Conservation (phyloP, 2,329 filamentous ascomycete genomes). For the Aspergillus jensenii region DNA sequence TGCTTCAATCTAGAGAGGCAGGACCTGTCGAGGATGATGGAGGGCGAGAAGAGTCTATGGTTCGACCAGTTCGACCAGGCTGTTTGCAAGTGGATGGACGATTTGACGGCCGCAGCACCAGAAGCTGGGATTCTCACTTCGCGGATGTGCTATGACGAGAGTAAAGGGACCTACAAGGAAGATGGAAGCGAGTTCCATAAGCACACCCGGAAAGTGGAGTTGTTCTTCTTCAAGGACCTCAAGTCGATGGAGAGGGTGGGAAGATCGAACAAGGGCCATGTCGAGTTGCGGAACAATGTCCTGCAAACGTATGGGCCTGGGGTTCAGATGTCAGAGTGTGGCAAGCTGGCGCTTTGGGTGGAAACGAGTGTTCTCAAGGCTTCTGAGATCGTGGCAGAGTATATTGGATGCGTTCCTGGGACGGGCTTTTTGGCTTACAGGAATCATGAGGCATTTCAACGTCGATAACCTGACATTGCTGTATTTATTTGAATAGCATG, state of each 20-base stretch:
- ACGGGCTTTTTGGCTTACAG: slow-evolving; percentile 14
- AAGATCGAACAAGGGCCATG: slow-evolving; percentile 12
- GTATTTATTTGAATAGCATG: too few relatives aligned
- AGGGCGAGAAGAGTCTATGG: slow-evolving; percentile 13
- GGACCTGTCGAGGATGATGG: slow-evolving; percentile 11
- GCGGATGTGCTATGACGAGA: slow-evolving; percentile 13
- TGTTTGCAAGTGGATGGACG: slow-evolving; percentile 12
- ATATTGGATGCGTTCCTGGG: slow-evolving; percentile 20
- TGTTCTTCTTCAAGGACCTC: slow-evolving; percentile 21
- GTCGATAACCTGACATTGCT: too few relatives aligned
- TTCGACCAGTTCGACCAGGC: slow-evolving; percentile 12
- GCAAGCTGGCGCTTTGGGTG: slow-evolving; percentile 15
- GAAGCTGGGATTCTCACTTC: slow-evolving; percentile 9
- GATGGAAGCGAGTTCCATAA: background rate
- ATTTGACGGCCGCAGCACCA: slow-evolving; percentile 2
- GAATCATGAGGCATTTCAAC: too few relatives aligned
- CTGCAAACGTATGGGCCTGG: slow-evolving; percentile 15
- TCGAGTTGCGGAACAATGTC: slow-evolving; percentile 10
- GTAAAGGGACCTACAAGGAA: background rate
- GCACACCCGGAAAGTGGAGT: slow-evolving; percentile 15
- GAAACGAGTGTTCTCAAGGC: slow-evolving; percentile 18
- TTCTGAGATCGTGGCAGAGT: slow-evolving; percentile 18
- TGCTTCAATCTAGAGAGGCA: slow-evolving; percentile 20
- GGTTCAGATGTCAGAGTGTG: background rate
- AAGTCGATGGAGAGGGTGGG: slow-evolving; percentile 15